These are phyloP conservation scores for Saprolegnia diclina DNA, from an alignment of 352 stramenopile species.

Conservation along the genomic window DNA sequence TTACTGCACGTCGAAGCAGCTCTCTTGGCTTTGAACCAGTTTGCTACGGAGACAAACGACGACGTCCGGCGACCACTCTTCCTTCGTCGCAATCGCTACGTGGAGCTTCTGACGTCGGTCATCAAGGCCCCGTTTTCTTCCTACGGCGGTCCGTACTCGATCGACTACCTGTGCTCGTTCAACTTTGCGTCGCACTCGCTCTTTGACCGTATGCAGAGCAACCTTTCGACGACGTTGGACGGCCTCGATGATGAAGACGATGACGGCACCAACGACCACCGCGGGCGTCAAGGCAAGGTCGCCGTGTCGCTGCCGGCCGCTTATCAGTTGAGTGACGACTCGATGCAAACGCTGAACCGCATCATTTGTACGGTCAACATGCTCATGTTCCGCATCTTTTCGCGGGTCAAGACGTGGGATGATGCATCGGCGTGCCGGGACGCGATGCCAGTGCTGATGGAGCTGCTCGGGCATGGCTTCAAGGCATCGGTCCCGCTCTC, in stretches of 20 bases:
- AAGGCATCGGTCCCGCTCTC: slow-evolving; percentile 60
- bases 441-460: slow-evolving; percentile 59
- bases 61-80: slow-evolving; percentile 41
- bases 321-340: slow-evolving; percentile 33
- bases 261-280: slow-evolving; percentile 29
- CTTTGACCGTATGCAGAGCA: slow-evolving; percentile 24
- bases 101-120: slow-evolving; percentile 57
- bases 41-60: slow-evolving; percentile 35
- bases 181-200: slow-evolving; percentile 32
- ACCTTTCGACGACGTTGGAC: slow-evolving; percentile 18
- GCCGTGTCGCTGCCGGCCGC: slow-evolving; percentile 26
- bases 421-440: slow-evolving; percentile 49
- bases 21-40: slow-evolving; percentile 42
- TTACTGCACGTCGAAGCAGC: slow-evolving; percentile 40
- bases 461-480: slow-evolving; percentile 66
- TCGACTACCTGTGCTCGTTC: slow-evolving; percentile 49
- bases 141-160: slow-evolving; percentile 54
- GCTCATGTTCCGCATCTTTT: slow-evolving; percentile 60
- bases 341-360: slow-evolving; percentile 54
- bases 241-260: slow-evolving; percentile 26
- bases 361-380: slow-evolving; percentile 52
- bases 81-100: slow-evolving; percentile 53
- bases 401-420: slow-evolving; percentile 35
- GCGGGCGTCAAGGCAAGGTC: slow-evolving; percentile 31
- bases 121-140: slow-evolving; percentile 54